Evolutionary conservation across 352 stramenopile genomes (phyloP).

Genomic region (Globisporangium cylindrosporum): DNA sequence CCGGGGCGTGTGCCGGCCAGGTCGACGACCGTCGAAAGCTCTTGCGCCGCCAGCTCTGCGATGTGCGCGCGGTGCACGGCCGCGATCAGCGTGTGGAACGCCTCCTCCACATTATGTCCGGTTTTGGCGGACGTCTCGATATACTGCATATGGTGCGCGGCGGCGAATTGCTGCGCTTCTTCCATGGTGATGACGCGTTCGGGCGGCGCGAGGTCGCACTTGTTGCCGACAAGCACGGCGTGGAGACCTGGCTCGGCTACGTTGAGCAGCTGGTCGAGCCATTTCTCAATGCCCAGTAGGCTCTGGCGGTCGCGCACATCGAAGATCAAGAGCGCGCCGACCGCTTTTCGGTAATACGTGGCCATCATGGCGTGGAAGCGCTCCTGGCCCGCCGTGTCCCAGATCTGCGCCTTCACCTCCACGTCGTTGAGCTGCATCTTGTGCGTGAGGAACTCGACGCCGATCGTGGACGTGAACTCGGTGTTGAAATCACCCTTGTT

Average conservation of each 20-base stretch:
- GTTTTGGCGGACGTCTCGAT: constrained; percentile 83
- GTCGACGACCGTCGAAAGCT: constrained; percentile 34
- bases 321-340: constrained; percentile 77
- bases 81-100: constrained; percentile 56
- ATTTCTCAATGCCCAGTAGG: constrained; percentile 54
- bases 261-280: constrained; percentile 73
- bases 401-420: constrained; percentile 86
- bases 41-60: constrained; percentile 25
- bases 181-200: constrained; percentile 49
- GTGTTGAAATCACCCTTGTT: constrained; percentile 84
- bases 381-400: constrained; percentile 86
- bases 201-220: constrained; percentile 48
- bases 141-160: constrained; percentile 69
- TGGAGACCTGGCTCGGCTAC: constrained; percentile 68
- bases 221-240: constrained; percentile 72
- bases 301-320: constrained; percentile 60
- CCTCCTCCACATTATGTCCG: constrained; percentile 54
- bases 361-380: constrained; percentile 88
- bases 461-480: constrained; percentile 83
- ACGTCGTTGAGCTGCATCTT: constrained; percentile 58
- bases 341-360: constrained; percentile 85
- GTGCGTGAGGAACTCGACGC: constrained; percentile 88
- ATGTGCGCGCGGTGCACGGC: constrained; percentile 49
- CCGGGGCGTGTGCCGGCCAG: constrained; percentile 14
- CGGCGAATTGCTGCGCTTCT: constrained; percentile 67